These are phyloP conservation scores for Fusarium redolens DNA, from an alignment of 2,329 filamentous ascomycete genomes.

Conservation along the genomic window DNA sequence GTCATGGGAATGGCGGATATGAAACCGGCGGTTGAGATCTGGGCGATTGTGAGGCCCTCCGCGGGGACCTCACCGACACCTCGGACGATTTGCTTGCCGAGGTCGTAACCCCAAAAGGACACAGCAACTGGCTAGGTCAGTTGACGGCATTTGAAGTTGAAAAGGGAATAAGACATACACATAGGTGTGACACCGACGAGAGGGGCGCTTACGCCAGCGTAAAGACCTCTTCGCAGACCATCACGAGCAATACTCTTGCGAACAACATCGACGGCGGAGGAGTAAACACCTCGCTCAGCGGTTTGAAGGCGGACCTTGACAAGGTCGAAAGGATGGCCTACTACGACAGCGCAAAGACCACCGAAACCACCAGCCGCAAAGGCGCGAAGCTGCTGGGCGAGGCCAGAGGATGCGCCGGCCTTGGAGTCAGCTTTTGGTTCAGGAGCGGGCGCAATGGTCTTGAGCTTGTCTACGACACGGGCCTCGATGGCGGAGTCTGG, in stretches of 20 bases:
- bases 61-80: slow-evolving; percentile 72
- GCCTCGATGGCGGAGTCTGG: slow-evolving; percentile 42
- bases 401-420: slow-evolving; percentile 50
- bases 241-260: slow-evolving; percentile 88
- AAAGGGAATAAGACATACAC: slow-evolving; percentile 73
- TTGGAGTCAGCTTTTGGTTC: slow-evolving; percentile 57
- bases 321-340: slow-evolving; percentile 96
- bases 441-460: slow-evolving; percentile 58
- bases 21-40: slow-evolving; percentile 93
- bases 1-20: slow-evolving; percentile 99
- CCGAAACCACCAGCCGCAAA: slow-evolving; percentile 92
- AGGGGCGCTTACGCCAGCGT: slow-evolving; percentile 96
- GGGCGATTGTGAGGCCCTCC: slow-evolving; percentile 81
- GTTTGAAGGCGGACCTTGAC: slow-evolving; percentile 98
- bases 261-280: slow-evolving; percentile 90
- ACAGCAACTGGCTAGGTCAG: slow-evolving; percentile 67
- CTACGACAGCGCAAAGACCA: slow-evolving; percentile 91
- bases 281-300: slow-evolving; percentile 92
- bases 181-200: slow-evolving; percentile 97
- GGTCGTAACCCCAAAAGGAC: slow-evolving; percentile 88
- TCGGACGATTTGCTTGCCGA: slow-evolving; percentile 90
- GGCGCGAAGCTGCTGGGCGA: slow-evolving; percentile 74
- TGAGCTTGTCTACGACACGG: slow-evolving; percentile 57
- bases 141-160: neutral
- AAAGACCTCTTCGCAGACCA: slow-evolving; percentile 82